These are phyloP conservation scores for Lasiosphaeriaceae sp. DNA, from an alignment of 495 filamentous ascomycete species.

Conservation along the genomic window DNA sequence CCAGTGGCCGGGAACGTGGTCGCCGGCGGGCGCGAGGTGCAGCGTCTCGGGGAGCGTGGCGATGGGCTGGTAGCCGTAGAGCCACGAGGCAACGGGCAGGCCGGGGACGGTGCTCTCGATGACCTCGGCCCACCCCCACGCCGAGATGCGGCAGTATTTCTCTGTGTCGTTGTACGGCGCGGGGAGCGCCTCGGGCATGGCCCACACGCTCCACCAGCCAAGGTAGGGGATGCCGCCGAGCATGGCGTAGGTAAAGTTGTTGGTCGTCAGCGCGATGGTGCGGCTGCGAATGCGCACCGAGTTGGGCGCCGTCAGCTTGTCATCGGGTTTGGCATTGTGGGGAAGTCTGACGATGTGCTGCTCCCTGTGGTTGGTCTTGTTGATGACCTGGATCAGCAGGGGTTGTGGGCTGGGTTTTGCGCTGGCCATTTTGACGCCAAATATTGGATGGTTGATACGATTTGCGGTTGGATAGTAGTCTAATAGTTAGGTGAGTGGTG, in stretches of 20 bases:
- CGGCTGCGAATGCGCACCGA: constrained; percentile 40
- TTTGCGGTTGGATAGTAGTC: no score
- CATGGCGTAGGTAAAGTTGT: constrained; percentile 54
- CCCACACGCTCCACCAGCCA: constrained; percentile 47
- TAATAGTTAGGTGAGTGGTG: no score
- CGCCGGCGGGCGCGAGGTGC: constrained; percentile 16
- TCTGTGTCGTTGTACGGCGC: constrained; percentile 47
- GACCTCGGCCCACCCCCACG: constrained; percentile 54
- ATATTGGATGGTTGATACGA: no score
- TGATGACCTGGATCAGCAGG: not conserved
- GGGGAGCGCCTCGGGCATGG: constrained; percentile 33
- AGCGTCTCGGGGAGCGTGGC: constrained; percentile 33
- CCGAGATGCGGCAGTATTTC: constrained; percentile 50
- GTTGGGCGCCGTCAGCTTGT: not conserved
- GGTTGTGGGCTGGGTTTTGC: not conserved
- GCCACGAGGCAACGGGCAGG: constrained; percentile 28
- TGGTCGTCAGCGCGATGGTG: constrained; percentile 48
- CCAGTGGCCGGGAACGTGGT: constrained; percentile 32
- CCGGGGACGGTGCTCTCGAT: constrained; percentile 40
- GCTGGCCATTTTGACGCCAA: no score
- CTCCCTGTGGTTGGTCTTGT: not conserved
- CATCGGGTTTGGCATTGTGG: not conserved
- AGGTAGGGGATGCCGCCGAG: constrained; percentile 36
- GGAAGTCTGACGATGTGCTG: not conserved
- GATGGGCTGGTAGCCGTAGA: constrained; percentile 41